Conservation (phyloP, 192 early-diverging fungal species). For the Funneliformis geosporum region DNA sequence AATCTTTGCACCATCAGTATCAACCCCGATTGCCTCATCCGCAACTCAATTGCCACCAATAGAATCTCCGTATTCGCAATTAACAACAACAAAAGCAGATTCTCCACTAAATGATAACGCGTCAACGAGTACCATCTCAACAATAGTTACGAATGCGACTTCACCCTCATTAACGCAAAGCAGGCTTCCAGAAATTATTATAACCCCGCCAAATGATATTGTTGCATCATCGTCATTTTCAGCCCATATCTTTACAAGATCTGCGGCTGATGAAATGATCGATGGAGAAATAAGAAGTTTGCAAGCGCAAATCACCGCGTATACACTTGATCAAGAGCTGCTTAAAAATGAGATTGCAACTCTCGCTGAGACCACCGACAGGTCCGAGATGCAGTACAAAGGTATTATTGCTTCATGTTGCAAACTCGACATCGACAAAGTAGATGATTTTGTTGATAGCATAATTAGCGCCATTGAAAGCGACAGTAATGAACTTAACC, state of each 20-base stretch:
- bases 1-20: no score
- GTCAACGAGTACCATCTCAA: not conserved
- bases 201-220: not conserved
- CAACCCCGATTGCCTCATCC: not conserved
- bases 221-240: not conserved
- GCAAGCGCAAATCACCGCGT: conserved; percentile 41
- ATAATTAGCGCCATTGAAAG: conserved; percentile 80
- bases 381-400: conserved; percentile 78
- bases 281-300: conserved; percentile 43
- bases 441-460: conserved; percentile 75
- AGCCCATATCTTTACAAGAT: not conserved
- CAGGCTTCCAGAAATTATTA: not conserved
- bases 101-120: not conserved
- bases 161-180: not conserved
- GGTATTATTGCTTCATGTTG: conserved; percentile 85
- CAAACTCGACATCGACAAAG: conserved; percentile 72
- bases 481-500: conserved; percentile 56
- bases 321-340: conserved; percentile 43
- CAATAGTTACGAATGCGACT: not conserved
- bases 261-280: conserved; percentile 26
- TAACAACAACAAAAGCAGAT: not conserved
- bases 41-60: not conserved
- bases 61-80: not conserved
- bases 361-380: conserved; percentile 54
- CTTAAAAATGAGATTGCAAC: conserved; percentile 61